Evolutionary conservation across 2,329 filamentous ascomycete genomes (phyloP), one percentile per base, ranked within the genome.

Genomic region (Diplocarpon rosae): DNA sequence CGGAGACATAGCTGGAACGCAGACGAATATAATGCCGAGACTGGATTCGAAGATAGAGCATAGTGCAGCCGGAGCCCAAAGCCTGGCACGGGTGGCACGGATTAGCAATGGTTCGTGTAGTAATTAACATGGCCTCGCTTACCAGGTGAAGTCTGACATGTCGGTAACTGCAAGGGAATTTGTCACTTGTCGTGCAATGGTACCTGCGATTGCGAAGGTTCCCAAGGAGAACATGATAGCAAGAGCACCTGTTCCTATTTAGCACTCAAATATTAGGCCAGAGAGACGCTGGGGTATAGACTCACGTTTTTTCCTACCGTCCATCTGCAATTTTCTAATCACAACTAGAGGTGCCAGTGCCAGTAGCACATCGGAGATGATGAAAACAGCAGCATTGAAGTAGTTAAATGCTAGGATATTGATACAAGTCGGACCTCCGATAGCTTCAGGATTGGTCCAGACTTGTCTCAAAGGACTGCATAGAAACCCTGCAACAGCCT

Each of bases 11-110:
- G 45, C 45, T n/a, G 45, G 48, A 5, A 50, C 48, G 28, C 42
- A 48, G 37, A 45, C 48, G 37, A 47, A 50, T 8, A 48, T 42
- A 43, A 50, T 50, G 10, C 45, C 45, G 5, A 50, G 15, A 20
- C 42, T 48, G 5, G 42, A 45, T 37, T 50, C 48, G 16, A 50
- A 42, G 15, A 47, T 45, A 3, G 45, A 43, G n/a, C 37, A 43
- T 14, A 50, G 45, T 20, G 42, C 48, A 13, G 45, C 44, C 14
- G 45, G 42, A 16, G 48, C 48, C 45, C 48, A 50, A 30, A 41
- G 40, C 47, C 47, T 49, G n/a, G 15, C 13, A 17, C 15, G 14
- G 15, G 15, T 15, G 9, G 15, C 7, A 3, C 5, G 15, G 5
- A 35, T 35, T 15, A 16, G 33, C 5, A 16, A 32, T 12, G 30